These are phyloP conservation scores for Aureobasidium sp. DNA, from an alignment of 2,329 filamentous ascomycete species.

Conservation along the genomic window DNA sequence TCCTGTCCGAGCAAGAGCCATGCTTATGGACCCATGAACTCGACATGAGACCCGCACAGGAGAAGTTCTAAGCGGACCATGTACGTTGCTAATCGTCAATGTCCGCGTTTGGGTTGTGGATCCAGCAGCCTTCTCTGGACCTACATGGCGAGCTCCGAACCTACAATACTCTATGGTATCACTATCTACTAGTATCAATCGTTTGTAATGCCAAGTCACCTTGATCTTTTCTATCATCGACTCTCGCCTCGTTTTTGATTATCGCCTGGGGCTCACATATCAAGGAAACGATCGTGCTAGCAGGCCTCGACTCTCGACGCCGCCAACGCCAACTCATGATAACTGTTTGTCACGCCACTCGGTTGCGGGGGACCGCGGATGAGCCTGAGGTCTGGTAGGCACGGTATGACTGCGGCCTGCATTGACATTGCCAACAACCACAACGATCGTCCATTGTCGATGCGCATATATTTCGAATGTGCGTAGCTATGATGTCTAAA, in stretches of 20 bases:
- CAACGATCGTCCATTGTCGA: not conserved
- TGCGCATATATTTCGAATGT: too few relatives aligned
- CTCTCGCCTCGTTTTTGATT: not conserved
- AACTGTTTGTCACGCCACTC: not conserved
- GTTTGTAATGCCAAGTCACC: not conserved
- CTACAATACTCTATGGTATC: not conserved
- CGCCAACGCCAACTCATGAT: not conserved
- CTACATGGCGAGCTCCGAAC: not conserved
- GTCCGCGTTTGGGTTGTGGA: not conserved
- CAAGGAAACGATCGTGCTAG: not conserved
- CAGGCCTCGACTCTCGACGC: not conserved
- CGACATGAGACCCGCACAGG: conserved; percentile 44
- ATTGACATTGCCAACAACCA: not conserved
- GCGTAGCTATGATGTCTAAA: not conserved
- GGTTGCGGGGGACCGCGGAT: not conserved
- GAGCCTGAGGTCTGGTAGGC: not conserved
- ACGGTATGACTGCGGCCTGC: not conserved
- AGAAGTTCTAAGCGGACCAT: conserved; percentile 36
- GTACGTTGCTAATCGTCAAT: not conserved
- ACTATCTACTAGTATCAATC: not conserved
- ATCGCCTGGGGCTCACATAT: not conserved
- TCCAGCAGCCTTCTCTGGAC: not conserved
- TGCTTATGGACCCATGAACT: conserved; percentile 48
- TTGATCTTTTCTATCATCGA: not conserved
- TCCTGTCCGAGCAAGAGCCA: conserved; percentile 43